Evolutionary conservation across 768 basidiomycete species (phyloP).

Genomic region (Lactarius akahatsu): DNA sequence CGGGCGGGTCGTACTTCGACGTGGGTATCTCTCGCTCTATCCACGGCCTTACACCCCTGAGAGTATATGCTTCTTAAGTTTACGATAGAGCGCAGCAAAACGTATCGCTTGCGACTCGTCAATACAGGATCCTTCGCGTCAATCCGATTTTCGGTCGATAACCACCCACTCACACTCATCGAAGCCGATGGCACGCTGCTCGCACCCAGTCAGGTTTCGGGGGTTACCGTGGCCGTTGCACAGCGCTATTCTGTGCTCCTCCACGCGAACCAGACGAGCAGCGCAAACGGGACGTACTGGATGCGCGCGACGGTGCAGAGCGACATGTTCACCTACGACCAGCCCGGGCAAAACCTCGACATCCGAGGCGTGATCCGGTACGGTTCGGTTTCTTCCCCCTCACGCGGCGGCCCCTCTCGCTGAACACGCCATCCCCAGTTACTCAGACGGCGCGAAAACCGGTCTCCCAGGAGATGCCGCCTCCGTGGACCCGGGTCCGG

Average conservation of each 20-base stretch:
- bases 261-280: constrained; percentile 40
- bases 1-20: constrained; percentile 36
- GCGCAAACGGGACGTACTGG: constrained; percentile 39
- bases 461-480: constrained; percentile 16
- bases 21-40: constrained; percentile 20
- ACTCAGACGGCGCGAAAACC: constrained; percentile 17
- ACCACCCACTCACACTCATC: constrained; percentile 46
- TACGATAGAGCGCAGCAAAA: constrained; percentile 38
- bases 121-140: constrained; percentile 50
- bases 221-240: constrained; percentile 45
- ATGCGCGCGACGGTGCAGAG: constrained; percentile 43
- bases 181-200: constrained; percentile 51
- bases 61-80: constrained; percentile 34
- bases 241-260: constrained; percentile 54
- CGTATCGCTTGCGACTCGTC: constrained; percentile 49
- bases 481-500: constrained; percentile 25
- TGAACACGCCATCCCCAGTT: background rate
- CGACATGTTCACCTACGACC: constrained; percentile 36
- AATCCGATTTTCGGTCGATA: constrained; percentile 47
- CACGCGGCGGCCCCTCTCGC: too few relatives aligned
- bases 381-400: background rate
- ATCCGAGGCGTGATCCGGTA: constrained; percentile 26
- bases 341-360: constrained; percentile 25
- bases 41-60: constrained; percentile 13
- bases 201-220: constrained; percentile 40